Percentiles rank a stretch among this genome's conserved stretches.
Conservation (phyloP, 352 stramenopile species). For the Pythium scleroteichum region DNA sequence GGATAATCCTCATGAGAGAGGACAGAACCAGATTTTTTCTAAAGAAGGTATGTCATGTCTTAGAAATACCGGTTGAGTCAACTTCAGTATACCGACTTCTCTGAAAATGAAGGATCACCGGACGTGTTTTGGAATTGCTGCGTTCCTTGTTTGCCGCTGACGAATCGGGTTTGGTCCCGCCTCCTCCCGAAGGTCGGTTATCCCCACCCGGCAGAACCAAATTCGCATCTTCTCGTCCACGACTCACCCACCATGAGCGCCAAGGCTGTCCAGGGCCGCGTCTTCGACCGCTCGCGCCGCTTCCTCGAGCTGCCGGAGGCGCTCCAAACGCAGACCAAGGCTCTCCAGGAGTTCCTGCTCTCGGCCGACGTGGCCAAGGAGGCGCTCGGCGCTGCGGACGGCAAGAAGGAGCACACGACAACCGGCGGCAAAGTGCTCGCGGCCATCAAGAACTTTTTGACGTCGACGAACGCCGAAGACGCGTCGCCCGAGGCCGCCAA, state of each 20-base stretch:
- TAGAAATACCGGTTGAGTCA: too few relatives aligned
- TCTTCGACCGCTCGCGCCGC: constrained; percentile 24
- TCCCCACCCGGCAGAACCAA: constrained; percentile 3
- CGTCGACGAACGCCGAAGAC: constrained; percentile 20
- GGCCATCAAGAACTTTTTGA: constrained; percentile 16
- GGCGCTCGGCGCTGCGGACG: constrained; percentile 13
- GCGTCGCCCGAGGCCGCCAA: constrained; percentile 19
- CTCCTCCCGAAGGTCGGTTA: background rate
- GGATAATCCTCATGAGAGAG: background rate
- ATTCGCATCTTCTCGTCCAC: background rate
- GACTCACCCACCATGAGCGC: constrained; percentile 14
- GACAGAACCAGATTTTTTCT: background rate
- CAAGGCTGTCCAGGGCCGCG: constrained; percentile 18
- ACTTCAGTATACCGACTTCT: too few relatives aligned
- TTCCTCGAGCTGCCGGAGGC: constrained; percentile 20
- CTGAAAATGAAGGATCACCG: too few relatives aligned
- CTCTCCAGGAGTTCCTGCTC: constrained; percentile 14
- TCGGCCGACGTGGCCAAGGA: constrained; percentile 8
- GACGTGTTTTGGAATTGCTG: too few relatives aligned
- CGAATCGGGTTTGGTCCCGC: too few relatives aligned
- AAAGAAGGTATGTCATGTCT: background rate
- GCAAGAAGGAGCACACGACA: constrained; percentile 14
- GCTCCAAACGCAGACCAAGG: constrained; percentile 16
- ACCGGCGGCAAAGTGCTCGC: constrained; percentile 19
- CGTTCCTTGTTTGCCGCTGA: background rate